These are phyloP conservation scores for Drosera spatulata DNA, from an alignment of 179 eudicot species.

Conservation along the genomic window DNA sequence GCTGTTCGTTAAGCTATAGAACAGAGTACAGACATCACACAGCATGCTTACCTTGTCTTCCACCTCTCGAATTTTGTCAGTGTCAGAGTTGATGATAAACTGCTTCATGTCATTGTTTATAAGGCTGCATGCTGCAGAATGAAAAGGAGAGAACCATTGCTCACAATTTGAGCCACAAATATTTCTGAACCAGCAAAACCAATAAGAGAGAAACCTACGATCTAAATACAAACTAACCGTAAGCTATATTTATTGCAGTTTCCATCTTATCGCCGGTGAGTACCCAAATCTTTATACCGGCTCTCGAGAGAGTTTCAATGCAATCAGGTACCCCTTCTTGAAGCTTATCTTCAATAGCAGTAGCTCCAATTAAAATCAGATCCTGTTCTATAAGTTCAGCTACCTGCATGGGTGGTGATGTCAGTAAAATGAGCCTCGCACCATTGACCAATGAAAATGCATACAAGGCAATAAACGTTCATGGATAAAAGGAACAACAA, in stretches of 20 bases:
- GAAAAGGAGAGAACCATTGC: conserved; percentile 2
- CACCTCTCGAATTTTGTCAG: conserved; percentile 74
- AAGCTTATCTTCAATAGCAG: conserved; percentile 23
- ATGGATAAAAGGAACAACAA: background rate
- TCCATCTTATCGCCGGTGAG: conserved; percentile 99
- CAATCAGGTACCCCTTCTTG: conserved; percentile 94
- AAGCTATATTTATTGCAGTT: conserved; percentile 95
- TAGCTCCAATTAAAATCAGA: conserved; percentile 75
- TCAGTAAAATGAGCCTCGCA: too few relatives aligned
- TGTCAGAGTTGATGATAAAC: conserved; percentile 87
- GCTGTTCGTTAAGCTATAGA: too few relatives aligned
- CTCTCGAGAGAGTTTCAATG: conserved; percentile 86
- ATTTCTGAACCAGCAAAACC: background rate
- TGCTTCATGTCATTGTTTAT: conserved; percentile 90
- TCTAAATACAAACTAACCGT: conserved; percentile 43
- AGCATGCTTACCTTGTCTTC: conserved; percentile 61
- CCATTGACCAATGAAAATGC: too few relatives aligned
- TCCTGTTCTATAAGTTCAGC: conserved; percentile 92
- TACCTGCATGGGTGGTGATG: conserved; percentile 36
- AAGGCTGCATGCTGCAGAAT: conserved; percentile 80
- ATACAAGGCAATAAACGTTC: too few relatives aligned
- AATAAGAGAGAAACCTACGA: conserved; percentile 1
- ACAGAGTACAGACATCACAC: too few relatives aligned
- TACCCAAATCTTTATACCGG: conserved; percentile 98
- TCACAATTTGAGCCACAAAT: background rate